phyloP scores from a whole-genome alignment of 768 basidiomycete species.

The Mycena belliarum region DNA sequence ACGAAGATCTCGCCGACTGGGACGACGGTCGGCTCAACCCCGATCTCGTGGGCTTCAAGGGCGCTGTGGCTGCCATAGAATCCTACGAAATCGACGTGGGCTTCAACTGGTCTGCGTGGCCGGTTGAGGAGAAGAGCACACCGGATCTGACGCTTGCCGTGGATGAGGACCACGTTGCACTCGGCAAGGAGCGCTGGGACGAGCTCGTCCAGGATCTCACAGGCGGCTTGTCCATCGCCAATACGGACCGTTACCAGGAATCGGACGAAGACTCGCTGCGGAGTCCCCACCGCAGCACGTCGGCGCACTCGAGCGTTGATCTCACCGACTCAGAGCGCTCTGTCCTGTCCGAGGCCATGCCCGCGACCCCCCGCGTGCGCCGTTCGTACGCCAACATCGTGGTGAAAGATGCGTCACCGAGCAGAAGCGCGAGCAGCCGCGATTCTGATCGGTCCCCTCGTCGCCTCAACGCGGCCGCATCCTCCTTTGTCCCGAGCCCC shows the following conservation, averaged over 20 bases:
- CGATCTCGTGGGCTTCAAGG: conserved; percentile 41
- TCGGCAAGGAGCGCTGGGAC: conserved; percentile 43
- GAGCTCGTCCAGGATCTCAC: conserved; percentile 42
- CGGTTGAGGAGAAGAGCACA: conserved; percentile 3
- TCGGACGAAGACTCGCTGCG: conserved; percentile 20
- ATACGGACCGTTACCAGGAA: conserved; percentile 20
- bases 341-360: conserved; percentile 45
- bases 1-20: conserved; percentile 19
- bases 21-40: conserved; percentile 35
- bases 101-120: conserved; percentile 30
- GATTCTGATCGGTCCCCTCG: conserved; percentile 25
- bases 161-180: conserved; percentile 35
- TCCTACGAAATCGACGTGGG: conserved; percentile 46
- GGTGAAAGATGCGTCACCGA: conserved; percentile 37
- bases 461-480: conserved; percentile 45
- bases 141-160: conserved; percentile 24
- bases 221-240: conserved; percentile 28
- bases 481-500: conserved; percentile 45
- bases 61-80: conserved; percentile 36
- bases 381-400: conserved; percentile 37
- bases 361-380: conserved; percentile 52
- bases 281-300: conserved; percentile 33
- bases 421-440: conserved; percentile 22
- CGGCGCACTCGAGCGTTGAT: conserved; percentile 42
- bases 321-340: conserved; percentile 46